Conservation (phyloP, 352 stramenopile genomes). For the Phytophthora syringae region DNA sequence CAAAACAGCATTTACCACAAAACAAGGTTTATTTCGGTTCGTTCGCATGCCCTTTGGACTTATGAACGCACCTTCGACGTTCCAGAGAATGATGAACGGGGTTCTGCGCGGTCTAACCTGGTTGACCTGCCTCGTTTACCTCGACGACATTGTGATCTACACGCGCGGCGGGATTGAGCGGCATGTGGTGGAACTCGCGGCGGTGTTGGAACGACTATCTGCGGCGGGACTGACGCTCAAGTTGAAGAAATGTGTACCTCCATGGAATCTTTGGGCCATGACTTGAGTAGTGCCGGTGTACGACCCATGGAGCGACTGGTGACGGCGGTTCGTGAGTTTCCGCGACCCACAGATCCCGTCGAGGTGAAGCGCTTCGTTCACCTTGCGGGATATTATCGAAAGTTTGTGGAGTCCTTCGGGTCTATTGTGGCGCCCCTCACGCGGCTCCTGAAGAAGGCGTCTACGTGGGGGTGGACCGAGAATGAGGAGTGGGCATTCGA, state of each 20-base stretch:
- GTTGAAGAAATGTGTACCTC: conserved; percentile 16
- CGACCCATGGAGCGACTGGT: background rate
- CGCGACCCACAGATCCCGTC: background rate
- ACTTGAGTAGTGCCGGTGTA: background rate
- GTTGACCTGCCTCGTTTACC: conserved; percentile 28
- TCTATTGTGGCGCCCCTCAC: conserved; percentile 22
- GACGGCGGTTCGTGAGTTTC: background rate
- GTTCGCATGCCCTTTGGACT: conserved; percentile 25
- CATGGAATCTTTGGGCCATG: conserved; percentile 25
- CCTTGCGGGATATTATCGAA: conserved; percentile 32
- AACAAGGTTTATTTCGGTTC: conserved; percentile 25
- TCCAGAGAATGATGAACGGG: conserved; percentile 35
- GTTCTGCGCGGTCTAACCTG: conserved; percentile 25
- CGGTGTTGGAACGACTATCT: conserved; percentile 22
- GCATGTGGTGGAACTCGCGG: conserved; percentile 23
- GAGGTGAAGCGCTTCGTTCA: conserved; percentile 8
- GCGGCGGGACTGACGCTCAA: conserved; percentile 27
- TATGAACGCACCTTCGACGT: conserved; percentile 26
- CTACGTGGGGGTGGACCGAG: conserved; percentile 22
- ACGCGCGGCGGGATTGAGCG: conserved; percentile 9
- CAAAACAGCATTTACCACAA: conserved; percentile 30
- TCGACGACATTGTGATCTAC: conserved; percentile 34
- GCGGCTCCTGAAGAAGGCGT: conserved; percentile 23
- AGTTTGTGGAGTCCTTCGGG: conserved; percentile 29
- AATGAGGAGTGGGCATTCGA: conserved; percentile 6